phyloP scores from a whole-genome alignment of 2,329 filamentous ascomycete genomes.

The Triangularia setosa region DNA sequence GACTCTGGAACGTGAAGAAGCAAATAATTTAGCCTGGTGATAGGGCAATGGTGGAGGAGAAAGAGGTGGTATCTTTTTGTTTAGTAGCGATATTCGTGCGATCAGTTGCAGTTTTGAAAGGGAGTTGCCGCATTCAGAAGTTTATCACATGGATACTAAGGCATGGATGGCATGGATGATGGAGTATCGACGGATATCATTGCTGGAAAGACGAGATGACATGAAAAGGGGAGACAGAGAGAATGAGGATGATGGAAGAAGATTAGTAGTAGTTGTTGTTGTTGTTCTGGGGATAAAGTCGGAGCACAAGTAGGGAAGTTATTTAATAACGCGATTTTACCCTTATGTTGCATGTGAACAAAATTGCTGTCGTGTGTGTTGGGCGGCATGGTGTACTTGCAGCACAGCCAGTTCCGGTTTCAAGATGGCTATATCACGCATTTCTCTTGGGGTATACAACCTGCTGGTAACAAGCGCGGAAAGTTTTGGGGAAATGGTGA shows the following conservation, averaged over 20 bases:
- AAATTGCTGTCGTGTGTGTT: not conserved
- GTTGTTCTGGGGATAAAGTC: not conserved
- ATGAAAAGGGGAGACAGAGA: constrained; percentile 7
- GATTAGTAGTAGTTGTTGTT: not conserved
- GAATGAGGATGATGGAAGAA: not conserved
- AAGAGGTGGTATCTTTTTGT: not conserved
- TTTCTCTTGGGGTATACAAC: not conserved
- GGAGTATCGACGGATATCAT: not conserved
- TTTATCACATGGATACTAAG: too few relatives aligned
- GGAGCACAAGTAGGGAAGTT: constrained; percentile 6
- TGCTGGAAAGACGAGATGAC: not conserved
- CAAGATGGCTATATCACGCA: not conserved
- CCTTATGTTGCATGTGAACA: not conserved
- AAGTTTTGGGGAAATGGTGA: not conserved
- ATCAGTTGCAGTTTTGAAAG: not conserved
- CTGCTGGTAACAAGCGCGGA: not conserved
- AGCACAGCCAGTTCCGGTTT: not conserved
- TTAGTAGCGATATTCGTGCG: not conserved
- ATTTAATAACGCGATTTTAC: not conserved
- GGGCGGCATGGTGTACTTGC: not conserved
- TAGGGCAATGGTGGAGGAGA: not conserved
- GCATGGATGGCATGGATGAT: not conserved
- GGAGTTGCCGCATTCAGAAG: too few relatives aligned
- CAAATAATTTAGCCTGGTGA: not conserved
- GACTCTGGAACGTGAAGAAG: not conserved